Conservation (phyloP, 495 filamentous ascomycete species). For the Talaromyces stipitatus region DNA sequence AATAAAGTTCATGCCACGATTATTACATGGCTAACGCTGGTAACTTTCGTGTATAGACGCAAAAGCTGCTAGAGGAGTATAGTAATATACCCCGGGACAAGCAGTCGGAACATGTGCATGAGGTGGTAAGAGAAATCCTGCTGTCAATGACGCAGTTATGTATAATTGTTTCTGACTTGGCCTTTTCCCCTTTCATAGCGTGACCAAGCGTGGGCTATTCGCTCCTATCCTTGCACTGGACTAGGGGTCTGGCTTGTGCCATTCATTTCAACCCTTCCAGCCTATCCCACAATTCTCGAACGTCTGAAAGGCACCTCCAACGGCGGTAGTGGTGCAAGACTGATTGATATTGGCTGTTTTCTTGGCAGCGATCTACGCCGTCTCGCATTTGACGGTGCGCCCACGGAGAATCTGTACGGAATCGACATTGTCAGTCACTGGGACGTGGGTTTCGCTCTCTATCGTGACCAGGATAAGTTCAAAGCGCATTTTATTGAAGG, state of each 20-base stretch:
- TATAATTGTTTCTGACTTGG: not conserved
- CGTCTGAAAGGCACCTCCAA: conserved; percentile 5
- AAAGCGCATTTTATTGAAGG: conserved; percentile 12
- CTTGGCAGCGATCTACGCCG: conserved; percentile 27
- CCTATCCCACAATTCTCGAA: conserved; percentile 12
- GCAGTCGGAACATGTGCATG: conserved; percentile 7
- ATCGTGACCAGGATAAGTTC: conserved; percentile 19
- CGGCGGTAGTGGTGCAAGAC: conserved; percentile 2
- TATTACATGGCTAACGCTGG: not conserved
- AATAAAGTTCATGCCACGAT: not conserved
- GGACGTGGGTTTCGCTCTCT: conserved; percentile 25
- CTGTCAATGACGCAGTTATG: not conserved
- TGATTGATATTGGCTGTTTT: conserved; percentile 32
- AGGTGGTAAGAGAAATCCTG: not conserved
- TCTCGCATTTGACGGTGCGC: conserved; percentile 22
- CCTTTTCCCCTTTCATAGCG: not conserved
- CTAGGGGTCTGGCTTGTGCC: conserved; percentile 27
- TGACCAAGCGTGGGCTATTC: conserved; percentile 11
- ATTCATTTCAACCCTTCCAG: conserved; percentile 16
- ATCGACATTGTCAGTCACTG: conserved; percentile 19
- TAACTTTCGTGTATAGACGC: conserved; percentile 12
- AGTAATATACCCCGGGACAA: conserved; percentile 13
- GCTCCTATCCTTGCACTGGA: conserved; percentile 29
- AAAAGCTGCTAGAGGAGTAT: conserved; percentile 16
- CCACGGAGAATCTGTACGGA: conserved; percentile 16